phyloP scores from a whole-genome alignment of 371 early-diverging fungal genomes.

The Actinomortierella wolfii region DNA sequence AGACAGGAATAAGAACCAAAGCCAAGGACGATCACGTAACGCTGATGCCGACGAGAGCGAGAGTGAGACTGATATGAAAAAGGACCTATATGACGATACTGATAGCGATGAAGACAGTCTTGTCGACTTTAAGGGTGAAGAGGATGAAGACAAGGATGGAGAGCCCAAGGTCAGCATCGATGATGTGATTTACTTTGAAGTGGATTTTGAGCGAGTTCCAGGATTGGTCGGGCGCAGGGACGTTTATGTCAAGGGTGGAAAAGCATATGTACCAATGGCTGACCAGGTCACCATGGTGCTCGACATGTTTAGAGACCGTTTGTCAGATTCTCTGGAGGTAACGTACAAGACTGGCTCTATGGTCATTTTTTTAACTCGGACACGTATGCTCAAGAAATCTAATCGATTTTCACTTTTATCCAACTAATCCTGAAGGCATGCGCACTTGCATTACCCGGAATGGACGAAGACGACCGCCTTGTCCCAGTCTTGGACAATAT shows the following conservation, averaged over 20 bases:
- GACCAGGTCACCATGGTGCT: slow-evolving; percentile 79
- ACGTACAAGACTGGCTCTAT: neutral
- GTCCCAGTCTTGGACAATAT: slow-evolving; percentile 86
- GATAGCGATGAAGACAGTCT: slow-evolving; percentile 28
- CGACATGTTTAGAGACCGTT: slow-evolving; percentile 72
- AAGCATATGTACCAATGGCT: slow-evolving; percentile 82
- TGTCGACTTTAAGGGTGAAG: neutral
- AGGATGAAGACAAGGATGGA: too few species aligned
- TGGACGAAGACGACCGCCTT: slow-evolving; percentile 95
- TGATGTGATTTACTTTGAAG: slow-evolving; percentile 62
- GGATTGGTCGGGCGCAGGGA: slow-evolving; percentile 74
- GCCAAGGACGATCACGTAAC: neutral
- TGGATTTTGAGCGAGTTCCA: slow-evolving; percentile 86
- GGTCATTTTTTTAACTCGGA: neutral
- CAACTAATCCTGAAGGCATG: too few species aligned
- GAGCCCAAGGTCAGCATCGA: too few species aligned
- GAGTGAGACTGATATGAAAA: slow-evolving; percentile 7
- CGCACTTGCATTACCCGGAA: slow-evolving; percentile 76
- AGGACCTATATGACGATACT: too few species aligned
- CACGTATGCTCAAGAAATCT: too few species aligned
- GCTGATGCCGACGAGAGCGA: slow-evolving; percentile 14
- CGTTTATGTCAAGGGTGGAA: slow-evolving; percentile 78
- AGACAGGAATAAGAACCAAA: slow-evolving; percentile 7
- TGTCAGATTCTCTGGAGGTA: slow-evolving; percentile 67
- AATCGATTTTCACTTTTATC: too few species aligned